phyloP scores from a whole-genome alignment of 129 eudicot genomes.

The Lactuca saligna region DNA sequence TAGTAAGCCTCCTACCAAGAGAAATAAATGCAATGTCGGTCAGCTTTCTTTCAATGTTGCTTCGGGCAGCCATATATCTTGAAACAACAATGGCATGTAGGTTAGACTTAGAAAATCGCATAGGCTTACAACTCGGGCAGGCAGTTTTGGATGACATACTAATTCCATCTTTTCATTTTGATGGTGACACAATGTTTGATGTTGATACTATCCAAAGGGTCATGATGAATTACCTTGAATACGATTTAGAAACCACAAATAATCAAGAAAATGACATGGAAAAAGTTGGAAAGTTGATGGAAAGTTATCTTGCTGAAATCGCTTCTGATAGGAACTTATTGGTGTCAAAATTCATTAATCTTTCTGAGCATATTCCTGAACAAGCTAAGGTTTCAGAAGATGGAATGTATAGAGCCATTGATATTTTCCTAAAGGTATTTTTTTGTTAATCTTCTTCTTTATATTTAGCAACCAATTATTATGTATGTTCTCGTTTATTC shows the following conservation, averaged over 20 bases:
- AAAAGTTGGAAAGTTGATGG: constrained; percentile 82
- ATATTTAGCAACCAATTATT: background rate
- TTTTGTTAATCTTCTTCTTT: background rate
- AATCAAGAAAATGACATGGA: constrained; percentile 57
- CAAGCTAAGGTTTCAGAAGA: constrained; percentile 78
- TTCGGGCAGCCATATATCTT: constrained; percentile 69
- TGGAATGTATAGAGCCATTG: constrained; percentile 94
- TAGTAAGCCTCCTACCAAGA: constrained; percentile 85
- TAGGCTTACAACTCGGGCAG: constrained; percentile 73
- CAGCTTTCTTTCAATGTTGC: constrained; percentile 88
- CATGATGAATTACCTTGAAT: constrained; percentile 62
- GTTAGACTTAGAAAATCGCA: constrained; percentile 86
- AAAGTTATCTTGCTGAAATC: constrained; percentile 75
- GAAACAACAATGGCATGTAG: constrained; percentile 90
- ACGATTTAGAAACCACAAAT: constrained; percentile 39
- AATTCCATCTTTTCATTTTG: constrained; percentile 69
- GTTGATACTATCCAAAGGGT: constrained; percentile 72
- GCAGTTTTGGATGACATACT: constrained; percentile 79
- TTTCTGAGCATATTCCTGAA: constrained; percentile 76
- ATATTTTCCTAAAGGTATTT: constrained; percentile 82
- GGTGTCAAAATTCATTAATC: constrained; percentile 54
- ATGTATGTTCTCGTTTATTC: background rate
- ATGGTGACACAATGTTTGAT: constrained; percentile 79
- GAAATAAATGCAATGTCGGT: constrained; percentile 80
- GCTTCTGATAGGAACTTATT: constrained; percentile 73